phyloP scores from a whole-genome alignment of 2,329 filamentous ascomycete genomes.

The Cladosporium cucumerinum region DNA sequence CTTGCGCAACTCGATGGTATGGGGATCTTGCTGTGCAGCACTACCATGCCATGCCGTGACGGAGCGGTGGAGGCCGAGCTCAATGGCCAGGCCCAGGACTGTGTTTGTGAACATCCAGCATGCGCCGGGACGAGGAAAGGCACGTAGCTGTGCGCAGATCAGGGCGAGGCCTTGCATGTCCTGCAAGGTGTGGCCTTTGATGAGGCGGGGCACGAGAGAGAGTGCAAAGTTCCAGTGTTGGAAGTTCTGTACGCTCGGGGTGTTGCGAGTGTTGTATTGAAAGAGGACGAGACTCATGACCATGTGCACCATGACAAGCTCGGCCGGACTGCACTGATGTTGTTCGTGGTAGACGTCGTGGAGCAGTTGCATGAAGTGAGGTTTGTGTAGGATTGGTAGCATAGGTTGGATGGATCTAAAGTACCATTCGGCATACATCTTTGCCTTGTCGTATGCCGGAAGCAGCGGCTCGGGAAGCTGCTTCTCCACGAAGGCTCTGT shows the following conservation, averaged over 20 bases:
- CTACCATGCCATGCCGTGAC: constrained; percentile 55
- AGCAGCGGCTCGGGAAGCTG: constrained; percentile 59
- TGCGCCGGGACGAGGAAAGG: constrained; percentile 75
- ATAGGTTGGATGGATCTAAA: constrained; percentile 70
- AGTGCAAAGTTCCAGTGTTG: constrained; percentile 75
- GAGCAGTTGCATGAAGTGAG: constrained; percentile 67
- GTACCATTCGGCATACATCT: constrained; percentile 71
- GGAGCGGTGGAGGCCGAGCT: constrained; percentile 72
- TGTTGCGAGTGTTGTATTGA: constrained; percentile 70
- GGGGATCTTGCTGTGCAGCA: constrained; percentile 51
- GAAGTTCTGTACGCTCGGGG: constrained; percentile 62
- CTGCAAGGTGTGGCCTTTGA: constrained; percentile 58
- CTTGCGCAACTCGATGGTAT: constrained; percentile 74
- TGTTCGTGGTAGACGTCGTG: constrained; percentile 66
- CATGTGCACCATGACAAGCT: constrained; percentile 72
- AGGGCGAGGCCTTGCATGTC: constrained; percentile 71
- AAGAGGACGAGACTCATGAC: constrained; percentile 75
- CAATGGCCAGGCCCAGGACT: constrained; percentile 66
- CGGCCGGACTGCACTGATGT: constrained; percentile 60
- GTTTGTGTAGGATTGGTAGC: constrained; percentile 72
- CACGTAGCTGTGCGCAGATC: constrained; percentile 68
- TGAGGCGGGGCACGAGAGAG: constrained; percentile 64
- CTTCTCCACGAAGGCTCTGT: constrained; percentile 57
- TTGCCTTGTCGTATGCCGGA: constrained; percentile 62
- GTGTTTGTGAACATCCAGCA: constrained; percentile 66